Evolutionary conservation across 2,329 filamentous ascomycete genomes (phyloP), one percentile per base, ranked within the genome.

Genomic region (Colletotrichum caudatum): DNA sequence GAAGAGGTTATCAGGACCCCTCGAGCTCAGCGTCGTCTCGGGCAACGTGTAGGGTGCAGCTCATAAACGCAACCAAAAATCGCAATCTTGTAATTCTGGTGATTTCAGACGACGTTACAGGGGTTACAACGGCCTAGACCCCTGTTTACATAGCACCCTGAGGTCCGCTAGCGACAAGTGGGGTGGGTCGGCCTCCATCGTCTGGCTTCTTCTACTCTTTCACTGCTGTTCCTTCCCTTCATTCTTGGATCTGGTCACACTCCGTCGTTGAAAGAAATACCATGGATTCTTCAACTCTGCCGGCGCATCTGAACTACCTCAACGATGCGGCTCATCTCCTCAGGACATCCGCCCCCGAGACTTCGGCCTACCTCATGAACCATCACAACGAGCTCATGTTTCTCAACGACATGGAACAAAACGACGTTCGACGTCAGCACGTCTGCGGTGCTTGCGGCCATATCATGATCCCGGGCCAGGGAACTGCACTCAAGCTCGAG

Each of bases 301-400:
- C 68, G 12, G 41, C 41, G 29, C 67, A 73, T 56, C 68, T 85
- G 53, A 77, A 77, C 14, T 90, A 85, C 73, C 83, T 92, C 3
- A 88, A 86, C 14, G 85, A 91, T 77, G 88, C 89, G 1, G 88
- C 89, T 1, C 87, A 92, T 80, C 78, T 91, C 12, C 81, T 92
- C 20, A 81, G 84, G 3, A 77, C 79, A 14, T 79, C 84, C 2
- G 84, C 88, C 0, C 89, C 90, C 1, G 84, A 87, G 73, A 87
- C 84, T 1, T 90, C 90, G 18, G 88, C 89, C 16, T 85, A 89
- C 77, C 81, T 92, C 50, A 89, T 91, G 87, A 84, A 81, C 75
- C 82, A 83, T 66, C 84, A 87, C 68, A 84, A 85, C 73, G 79
- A 82, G 12, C 77, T 91, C 18, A 82, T 89, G 75, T 82, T 84